Conservation (phyloP, 23 red algal species). For the Gracilaria vermiculophylla region DNA sequence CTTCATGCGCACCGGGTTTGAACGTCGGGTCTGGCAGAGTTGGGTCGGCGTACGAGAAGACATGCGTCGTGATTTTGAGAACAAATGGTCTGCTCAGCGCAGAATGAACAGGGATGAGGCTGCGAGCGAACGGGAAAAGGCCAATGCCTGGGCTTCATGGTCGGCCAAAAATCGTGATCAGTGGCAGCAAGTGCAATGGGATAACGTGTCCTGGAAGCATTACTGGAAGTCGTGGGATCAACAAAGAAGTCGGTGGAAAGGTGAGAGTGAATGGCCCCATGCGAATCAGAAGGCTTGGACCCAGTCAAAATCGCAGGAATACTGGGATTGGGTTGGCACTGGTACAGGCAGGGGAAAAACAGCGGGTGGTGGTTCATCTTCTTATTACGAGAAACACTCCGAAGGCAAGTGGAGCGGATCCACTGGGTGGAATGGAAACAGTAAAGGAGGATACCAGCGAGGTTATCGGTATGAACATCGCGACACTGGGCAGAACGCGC, state of each 20-base stretch:
- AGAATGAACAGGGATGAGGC: constrained; percentile 11
- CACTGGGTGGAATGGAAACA: neutral
- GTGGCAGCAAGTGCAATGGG: constrained; percentile 66
- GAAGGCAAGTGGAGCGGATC: neutral
- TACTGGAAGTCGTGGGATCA: constrained; percentile 75
- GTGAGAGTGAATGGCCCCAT: neutral
- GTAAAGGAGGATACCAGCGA: constrained; percentile 35
- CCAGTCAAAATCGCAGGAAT: constrained; percentile 46
- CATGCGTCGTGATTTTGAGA: constrained; percentile 71
- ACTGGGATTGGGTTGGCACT: constrained; percentile 59
- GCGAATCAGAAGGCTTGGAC: constrained; percentile 29
- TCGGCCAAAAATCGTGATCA: constrained; percentile 67
- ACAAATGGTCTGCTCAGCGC: constrained; percentile 30
- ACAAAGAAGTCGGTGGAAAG: neutral
- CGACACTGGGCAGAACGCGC: neutral
- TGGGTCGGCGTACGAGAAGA: constrained; percentile 60
- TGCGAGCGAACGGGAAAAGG: constrained; percentile 35
- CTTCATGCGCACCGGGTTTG: constrained; percentile 17
- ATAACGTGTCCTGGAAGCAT: constrained; percentile 49
- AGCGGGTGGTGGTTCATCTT: neutral
- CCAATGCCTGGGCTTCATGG: constrained; percentile 72
- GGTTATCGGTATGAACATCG: constrained; percentile 60
- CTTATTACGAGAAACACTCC: neutral
- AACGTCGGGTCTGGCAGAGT: constrained; percentile 53
- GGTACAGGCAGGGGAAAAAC: constrained; percentile 15